A percentile compares a stretch with the other conserved stretches of the same genome.
phyloP scores from a whole-genome alignment of 305 asterid species.

The Solanum aculeatissimum region DNA sequence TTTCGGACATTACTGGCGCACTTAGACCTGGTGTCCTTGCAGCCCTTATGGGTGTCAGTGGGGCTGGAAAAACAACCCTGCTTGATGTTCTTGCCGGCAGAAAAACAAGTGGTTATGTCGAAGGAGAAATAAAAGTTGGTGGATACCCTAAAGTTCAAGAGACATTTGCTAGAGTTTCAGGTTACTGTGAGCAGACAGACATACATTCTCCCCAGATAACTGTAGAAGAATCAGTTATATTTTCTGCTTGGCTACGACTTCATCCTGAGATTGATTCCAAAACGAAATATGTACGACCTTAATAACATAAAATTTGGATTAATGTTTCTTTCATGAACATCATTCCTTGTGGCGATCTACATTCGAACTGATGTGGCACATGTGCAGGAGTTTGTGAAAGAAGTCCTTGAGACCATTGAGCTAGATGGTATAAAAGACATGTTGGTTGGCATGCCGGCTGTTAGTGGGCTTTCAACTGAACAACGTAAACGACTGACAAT shows the following conservation, averaged over 20 bases:
- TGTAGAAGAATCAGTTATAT: constrained; percentile 61
- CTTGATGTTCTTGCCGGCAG: constrained; percentile 79
- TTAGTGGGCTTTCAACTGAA: constrained; percentile 70
- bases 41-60: constrained; percentile 82
- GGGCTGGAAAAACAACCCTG: constrained; percentile 83
- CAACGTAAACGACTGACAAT: constrained; percentile 77
- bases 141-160: constrained; percentile 66
- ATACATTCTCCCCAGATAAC: constrained; percentile 78
- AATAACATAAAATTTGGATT: not conserved
- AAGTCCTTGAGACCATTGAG: constrained; percentile 76
- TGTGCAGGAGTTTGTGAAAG: constrained; percentile 54
- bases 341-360: not conserved
- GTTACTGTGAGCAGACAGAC: constrained; percentile 86
- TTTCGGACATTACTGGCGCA: constrained; percentile 49
- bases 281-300: constrained; percentile 44
- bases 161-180: constrained; percentile 67
- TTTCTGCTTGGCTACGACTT: constrained; percentile 89
- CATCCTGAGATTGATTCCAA: constrained; percentile 42
- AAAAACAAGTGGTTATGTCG: constrained; percentile 57
- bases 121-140: constrained; percentile 60
- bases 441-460: constrained; percentile 62
- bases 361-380: not conserved
- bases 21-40: constrained; percentile 68
- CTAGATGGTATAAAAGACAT: constrained; percentile 51
- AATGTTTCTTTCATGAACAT: not conserved